These are phyloP conservation scores for Inosperma sp. DNA, from an alignment of 768 basidiomycete genomes.

Conservation along the genomic window DNA sequence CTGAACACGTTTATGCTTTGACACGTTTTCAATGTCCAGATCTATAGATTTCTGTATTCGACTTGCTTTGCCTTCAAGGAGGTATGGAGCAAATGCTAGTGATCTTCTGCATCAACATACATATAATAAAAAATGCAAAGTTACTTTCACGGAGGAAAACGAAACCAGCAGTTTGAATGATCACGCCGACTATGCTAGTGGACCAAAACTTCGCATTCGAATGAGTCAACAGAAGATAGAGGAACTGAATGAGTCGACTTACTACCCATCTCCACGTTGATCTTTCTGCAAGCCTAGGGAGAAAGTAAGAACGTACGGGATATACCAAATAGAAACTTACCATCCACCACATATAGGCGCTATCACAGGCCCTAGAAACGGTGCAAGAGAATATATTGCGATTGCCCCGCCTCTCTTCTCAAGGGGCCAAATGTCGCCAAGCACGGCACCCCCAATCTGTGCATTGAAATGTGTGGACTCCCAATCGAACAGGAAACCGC, in stretches of 20 bases:
- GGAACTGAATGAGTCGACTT: conserved; percentile 21
- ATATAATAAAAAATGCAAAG: background rate
- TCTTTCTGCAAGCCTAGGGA: conserved; percentile 47
- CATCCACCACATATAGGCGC: conserved; percentile 63
- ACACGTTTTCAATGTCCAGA: conserved; percentile 36
- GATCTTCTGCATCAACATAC: conserved; percentile 23
- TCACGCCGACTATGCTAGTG: conserved; percentile 51
- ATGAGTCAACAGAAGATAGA: background rate
- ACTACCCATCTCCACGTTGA: conserved; percentile 74
- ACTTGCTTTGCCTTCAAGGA: conserved; percentile 49
- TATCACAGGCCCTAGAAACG: conserved; percentile 59
- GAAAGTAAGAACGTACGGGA: conserved; percentile 10
- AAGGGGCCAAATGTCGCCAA: conserved; percentile 54
- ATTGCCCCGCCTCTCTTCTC: conserved; percentile 64
- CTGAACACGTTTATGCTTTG: conserved; percentile 31
- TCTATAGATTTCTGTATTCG: conserved; percentile 42
- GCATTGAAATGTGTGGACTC: background rate
- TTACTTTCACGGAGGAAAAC: conserved; percentile 61
- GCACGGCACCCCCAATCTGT: conserved; percentile 58
- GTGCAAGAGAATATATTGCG: conserved; percentile 62
- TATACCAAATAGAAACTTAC: conserved; percentile 22
- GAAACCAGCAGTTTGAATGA: conserved; percentile 52
- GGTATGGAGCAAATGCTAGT: conserved; percentile 42
- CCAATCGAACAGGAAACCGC: background rate
- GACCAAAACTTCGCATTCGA: conserved; percentile 54